Evolutionary conservation across 2,329 filamentous ascomycete species (phyloP).

Genomic region (Aspergillus sp.): DNA sequence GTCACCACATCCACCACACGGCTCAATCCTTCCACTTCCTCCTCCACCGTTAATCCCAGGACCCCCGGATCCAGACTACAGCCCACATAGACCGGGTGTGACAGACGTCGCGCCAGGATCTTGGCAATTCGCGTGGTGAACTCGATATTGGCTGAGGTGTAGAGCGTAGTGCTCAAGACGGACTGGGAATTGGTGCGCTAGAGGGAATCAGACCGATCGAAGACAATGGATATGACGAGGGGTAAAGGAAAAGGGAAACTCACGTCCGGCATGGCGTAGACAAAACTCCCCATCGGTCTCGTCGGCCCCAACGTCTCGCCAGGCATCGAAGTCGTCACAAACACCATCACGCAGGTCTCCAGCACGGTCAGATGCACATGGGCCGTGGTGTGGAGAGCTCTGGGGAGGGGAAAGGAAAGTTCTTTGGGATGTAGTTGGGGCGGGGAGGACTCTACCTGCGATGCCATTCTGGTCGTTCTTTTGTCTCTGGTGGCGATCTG

Average conservation of each 20-base stretch:
- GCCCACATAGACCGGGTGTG: slow-evolving; percentile 77
- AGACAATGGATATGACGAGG: not conserved
- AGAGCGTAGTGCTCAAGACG: slow-evolving; percentile 70
- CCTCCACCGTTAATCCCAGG: slow-evolving; percentile 74
- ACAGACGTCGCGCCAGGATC: slow-evolving; percentile 64
- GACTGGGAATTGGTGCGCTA: slow-evolving; percentile 38
- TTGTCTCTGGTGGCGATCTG: not conserved
- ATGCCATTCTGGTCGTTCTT: slow-evolving; percentile 8
- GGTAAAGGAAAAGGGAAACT: slow-evolving; percentile 17
- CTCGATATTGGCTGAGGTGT: slow-evolving; percentile 64
- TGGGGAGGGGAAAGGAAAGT: slow-evolving; percentile 51
- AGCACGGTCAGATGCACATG: slow-evolving; percentile 52
- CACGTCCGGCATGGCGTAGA: slow-evolving; percentile 90
- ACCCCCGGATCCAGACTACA: slow-evolving; percentile 73
- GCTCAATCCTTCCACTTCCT: slow-evolving; percentile 85
- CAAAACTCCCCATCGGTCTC: slow-evolving; percentile 71
- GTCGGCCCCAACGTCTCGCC: slow-evolving; percentile 32
- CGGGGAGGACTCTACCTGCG: slow-evolving; percentile 3
- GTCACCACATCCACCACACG: slow-evolving; percentile 63
- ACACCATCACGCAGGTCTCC: slow-evolving; percentile 46
- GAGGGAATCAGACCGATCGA: not conserved
- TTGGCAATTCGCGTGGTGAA: slow-evolving; percentile 81
- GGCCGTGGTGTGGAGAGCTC: slow-evolving; percentile 48
- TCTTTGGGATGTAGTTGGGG: slow-evolving; percentile 39
- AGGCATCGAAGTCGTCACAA: slow-evolving; percentile 48